phyloP scores from a whole-genome alignment of 352 stramenopile species.

The Phytophthora cryptogea region DNA sequence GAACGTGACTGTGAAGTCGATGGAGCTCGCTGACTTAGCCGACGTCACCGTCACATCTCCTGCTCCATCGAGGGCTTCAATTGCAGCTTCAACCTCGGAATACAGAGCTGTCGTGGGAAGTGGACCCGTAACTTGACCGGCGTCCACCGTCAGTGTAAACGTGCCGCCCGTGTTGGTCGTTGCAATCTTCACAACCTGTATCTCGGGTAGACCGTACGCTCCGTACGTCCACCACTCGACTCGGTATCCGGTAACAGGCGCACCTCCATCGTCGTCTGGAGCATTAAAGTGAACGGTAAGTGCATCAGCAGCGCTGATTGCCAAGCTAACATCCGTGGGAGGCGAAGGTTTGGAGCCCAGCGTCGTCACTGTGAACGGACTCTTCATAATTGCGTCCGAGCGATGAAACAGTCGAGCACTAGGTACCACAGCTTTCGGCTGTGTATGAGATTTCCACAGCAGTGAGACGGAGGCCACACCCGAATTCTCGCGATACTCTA shows the following conservation, averaged over 20 bases:
- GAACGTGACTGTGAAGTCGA: conserved; percentile 67
- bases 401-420: conserved; percentile 87
- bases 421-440: conserved; percentile 89
- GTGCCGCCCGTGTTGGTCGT: conserved; percentile 72
- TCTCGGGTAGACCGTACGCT: conserved; percentile 52
- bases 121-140: conserved; percentile 49
- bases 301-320: conserved; percentile 50
- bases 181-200: conserved; percentile 90
- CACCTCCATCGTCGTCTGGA: conserved; percentile 86
- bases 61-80: conserved; percentile 78
- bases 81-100: conserved; percentile 75
- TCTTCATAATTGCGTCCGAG: conserved; percentile 55
- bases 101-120: conserved; percentile 59
- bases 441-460: conserved; percentile 88
- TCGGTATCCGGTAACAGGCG: conserved; percentile 79
- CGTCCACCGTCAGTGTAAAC: conserved; percentile 79
- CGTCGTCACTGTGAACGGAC: conserved; percentile 66
- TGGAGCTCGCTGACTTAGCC: conserved; percentile 22
- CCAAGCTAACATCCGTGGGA: conserved; percentile 43
- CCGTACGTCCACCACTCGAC: conserved; percentile 88
- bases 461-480: conserved; percentile 85
- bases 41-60: conserved; percentile 82
- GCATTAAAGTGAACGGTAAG: conserved; percentile 88
- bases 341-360: conserved; percentile 60
- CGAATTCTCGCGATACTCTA: conserved; percentile 95